phyloP scores from a whole-genome alignment of 2,329 filamentous ascomycete genomes.

The Rhinocladiella similis region DNA sequence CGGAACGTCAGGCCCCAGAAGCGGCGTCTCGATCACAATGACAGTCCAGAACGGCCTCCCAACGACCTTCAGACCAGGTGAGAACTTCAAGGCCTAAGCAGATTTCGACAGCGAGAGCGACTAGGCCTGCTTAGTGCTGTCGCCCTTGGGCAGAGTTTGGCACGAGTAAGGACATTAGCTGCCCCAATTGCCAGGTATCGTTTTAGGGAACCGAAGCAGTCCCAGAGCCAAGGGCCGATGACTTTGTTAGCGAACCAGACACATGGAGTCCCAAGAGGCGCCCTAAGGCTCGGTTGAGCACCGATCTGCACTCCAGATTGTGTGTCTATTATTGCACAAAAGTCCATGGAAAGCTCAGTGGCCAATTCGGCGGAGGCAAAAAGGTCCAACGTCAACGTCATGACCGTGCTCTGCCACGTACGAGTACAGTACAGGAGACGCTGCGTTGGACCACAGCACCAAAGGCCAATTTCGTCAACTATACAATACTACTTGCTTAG shows the following conservation, averaged over 20 bases:
- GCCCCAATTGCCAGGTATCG: not conserved
- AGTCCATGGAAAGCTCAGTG: not conserved
- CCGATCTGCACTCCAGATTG: constrained; percentile 16
- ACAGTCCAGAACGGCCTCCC: constrained; percentile 13
- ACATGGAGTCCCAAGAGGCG: constrained; percentile 8
- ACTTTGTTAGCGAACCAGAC: constrained; percentile 8
- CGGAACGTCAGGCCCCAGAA: not conserved
- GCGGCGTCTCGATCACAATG: constrained; percentile 3
- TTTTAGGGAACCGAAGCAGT: not conserved
- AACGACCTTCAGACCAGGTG: not conserved
- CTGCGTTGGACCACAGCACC: no score
- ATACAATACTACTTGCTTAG: no score
- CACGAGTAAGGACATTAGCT: not conserved
- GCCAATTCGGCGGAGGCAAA: not conserved
- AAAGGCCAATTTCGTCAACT: no score
- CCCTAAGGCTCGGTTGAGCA: constrained; percentile 5
- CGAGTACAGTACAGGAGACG: no score
- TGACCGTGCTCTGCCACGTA: not conserved
- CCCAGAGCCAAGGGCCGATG: constrained; percentile 2
- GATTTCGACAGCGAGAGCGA: not conserved
- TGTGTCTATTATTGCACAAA: constrained; percentile 1
- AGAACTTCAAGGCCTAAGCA: not conserved
- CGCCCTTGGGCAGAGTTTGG: not conserved
- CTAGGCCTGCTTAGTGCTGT: not conserved
- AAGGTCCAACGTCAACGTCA: not conserved